These are phyloP conservation scores for Colletotrichum sp. DNA, from an alignment of 2,329 filamentous ascomycete genomes.

Conservation along the genomic window DNA sequence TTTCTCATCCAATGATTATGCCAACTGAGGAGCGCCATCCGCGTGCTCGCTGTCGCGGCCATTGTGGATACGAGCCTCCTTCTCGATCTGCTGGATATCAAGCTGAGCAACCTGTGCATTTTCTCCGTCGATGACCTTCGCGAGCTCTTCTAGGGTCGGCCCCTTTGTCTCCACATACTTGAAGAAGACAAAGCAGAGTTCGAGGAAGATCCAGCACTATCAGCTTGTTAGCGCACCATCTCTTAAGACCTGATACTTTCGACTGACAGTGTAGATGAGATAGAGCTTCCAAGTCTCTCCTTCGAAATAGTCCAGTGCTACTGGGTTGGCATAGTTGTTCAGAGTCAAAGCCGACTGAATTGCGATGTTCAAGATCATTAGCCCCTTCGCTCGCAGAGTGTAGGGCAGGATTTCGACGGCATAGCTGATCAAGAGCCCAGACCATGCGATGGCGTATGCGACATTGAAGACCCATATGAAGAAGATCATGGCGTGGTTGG, in stretches of 20 bases:
- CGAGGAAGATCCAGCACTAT: constrained; percentile 13
- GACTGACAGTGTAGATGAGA: constrained; percentile 58
- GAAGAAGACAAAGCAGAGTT: constrained; percentile 47
- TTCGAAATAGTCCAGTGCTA: constrained; percentile 54
- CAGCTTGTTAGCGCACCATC: neutral
- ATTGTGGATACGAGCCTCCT: constrained; percentile 33
- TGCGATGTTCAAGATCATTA: constrained; percentile 62
- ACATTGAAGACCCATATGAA: constrained; percentile 42
- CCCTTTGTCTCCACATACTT: constrained; percentile 66
- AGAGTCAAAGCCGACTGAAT: constrained; percentile 60
- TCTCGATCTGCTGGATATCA: constrained; percentile 49
- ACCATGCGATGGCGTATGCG: constrained; percentile 62
- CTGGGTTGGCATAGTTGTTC: constrained; percentile 59
- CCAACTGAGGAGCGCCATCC: neutral
- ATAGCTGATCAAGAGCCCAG: constrained; percentile 61
- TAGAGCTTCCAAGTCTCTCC: constrained; percentile 58
- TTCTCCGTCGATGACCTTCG: constrained; percentile 68
- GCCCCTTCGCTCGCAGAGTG: constrained; percentile 54
- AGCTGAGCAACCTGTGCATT: constrained; percentile 52
- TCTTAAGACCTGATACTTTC: neutral
- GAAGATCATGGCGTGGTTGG: constrained; percentile 47
- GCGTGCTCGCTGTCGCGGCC: neutral
- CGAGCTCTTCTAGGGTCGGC: constrained; percentile 69
- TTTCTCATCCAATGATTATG: neutral
- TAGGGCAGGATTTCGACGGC: constrained; percentile 56